Percentiles rank a stretch among this genome's conserved stretches.
Conservation (phyloP, 1,139 yeast species). For the Hemisphaericaspora xylofermentans region DNA sequence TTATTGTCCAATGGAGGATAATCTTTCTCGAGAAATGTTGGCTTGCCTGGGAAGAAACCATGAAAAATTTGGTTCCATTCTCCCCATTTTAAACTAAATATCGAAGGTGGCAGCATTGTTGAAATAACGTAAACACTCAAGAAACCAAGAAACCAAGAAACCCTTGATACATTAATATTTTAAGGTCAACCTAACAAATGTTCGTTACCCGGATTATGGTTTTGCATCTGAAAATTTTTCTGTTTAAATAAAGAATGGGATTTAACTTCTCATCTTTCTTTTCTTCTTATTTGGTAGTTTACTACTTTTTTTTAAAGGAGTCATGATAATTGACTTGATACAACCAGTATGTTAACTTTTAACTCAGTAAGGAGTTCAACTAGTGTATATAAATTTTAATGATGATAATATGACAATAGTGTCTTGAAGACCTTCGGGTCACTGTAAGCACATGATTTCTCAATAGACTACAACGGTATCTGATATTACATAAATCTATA, state of each 20-base stretch:
- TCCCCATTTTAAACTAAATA: conserved; percentile 6
- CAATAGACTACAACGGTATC: conserved; percentile 99
- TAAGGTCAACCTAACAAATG: too few species aligned
- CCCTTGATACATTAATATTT: too few species aligned
- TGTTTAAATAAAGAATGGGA: too few species aligned
- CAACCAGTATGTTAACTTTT: conserved; percentile 4
- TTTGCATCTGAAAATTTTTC: conserved; percentile 4
- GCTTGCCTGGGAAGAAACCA: conserved; percentile 10
- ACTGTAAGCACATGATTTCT: conserved; percentile 78
- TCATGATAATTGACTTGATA: conserved; percentile 3
- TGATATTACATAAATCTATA: conserved; percentile 41
- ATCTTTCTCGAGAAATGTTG: conserved; percentile 11
- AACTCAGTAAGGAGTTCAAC: neutral
- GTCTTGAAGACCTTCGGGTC: conserved; percentile 53
- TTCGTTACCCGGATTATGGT: conserved; percentile 6
- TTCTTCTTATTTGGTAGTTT: too few species aligned
- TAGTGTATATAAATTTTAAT: conserved; percentile 27
- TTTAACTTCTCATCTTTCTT: neutral
- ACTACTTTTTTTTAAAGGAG: neutral
- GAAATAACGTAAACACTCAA: too few species aligned
- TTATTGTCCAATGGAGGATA: conserved; percentile 8
- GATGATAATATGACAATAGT: conserved; percentile 30
- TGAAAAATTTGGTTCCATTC: conserved; percentile 10
- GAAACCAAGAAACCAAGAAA: too few species aligned
- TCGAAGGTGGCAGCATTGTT: conserved; percentile 5